phyloP scores from a whole-genome alignment of 176 grass and related monocot genomes.

The Thalia dealbata region DNA sequence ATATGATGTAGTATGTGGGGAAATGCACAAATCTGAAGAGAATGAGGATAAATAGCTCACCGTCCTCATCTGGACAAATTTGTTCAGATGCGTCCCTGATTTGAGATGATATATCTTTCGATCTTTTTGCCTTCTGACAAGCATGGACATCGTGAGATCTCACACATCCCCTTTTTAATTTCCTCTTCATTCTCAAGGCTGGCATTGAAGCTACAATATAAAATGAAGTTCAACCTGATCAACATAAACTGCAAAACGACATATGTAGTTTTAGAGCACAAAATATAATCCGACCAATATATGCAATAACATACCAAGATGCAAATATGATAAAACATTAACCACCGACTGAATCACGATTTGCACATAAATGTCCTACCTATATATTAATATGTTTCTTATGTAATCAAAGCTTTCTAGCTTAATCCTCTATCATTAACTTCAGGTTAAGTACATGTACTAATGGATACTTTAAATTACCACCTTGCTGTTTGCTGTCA shows the following conservation, averaged over 20 bases:
- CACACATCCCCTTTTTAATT: constrained; percentile 50
- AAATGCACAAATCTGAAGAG: not conserved
- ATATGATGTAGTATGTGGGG: not conserved
- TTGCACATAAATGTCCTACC: not conserved
- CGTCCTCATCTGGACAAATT: constrained; percentile 45
- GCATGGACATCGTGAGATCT: constrained; percentile 37
- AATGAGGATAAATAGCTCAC: constrained; percentile 18
- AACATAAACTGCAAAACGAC: constrained; percentile 58
- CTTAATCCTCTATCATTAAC: not conserved
- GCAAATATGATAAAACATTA: not conserved
- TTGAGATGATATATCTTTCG: constrained; percentile 28
- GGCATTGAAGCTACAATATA: constrained; percentile 54
- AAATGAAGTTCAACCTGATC: constrained; percentile 49
- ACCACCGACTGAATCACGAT: not conserved
- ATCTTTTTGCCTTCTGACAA: constrained; percentile 34
- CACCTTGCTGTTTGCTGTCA: not conserved
- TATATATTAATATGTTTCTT: not conserved
- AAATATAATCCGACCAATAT: not conserved
- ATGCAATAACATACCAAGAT: not conserved
- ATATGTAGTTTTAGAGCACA: not conserved
- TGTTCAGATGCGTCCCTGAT: constrained; percentile 18
- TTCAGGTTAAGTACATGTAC: not conserved
- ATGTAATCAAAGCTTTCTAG: not conserved
- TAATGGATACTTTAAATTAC: not conserved
- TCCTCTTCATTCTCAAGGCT: constrained; percentile 66